Percentiles rank a stretch among this genome's conserved stretches.
Conservation (phyloP, 305 asterid genomes). For the Fraxinus floribunda region DNA sequence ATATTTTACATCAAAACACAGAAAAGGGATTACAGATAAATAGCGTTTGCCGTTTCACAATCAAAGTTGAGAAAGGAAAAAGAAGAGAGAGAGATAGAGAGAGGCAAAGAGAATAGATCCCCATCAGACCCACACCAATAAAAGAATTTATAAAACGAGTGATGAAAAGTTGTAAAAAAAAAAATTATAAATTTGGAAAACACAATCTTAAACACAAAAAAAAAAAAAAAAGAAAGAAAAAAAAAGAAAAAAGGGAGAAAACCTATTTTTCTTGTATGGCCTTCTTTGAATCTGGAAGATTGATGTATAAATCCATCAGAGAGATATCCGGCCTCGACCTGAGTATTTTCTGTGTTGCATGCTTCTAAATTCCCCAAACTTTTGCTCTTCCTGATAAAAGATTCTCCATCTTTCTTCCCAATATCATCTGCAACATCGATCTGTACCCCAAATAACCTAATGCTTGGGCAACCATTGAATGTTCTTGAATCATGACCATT, state of each 20-base stretch:
- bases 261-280: constrained; percentile 24
- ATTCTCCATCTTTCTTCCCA: neutral
- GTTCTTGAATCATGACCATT: constrained; percentile 2
- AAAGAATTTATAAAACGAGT: neutral
- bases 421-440: constrained; percentile 8
- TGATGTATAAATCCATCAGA: constrained; percentile 31
- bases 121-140: neutral
- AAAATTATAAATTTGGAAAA: neutral
- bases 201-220: neutral
- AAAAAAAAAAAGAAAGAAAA: neutral
- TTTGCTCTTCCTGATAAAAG: constrained; percentile 26
- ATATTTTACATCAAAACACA: neutral
- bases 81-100: no score
- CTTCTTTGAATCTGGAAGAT: constrained; percentile 16
- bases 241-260: no score
- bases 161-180: neutral
- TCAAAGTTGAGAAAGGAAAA: no score
- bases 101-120: neutral
- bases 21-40: neutral
- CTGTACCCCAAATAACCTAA: constrained; percentile 38
- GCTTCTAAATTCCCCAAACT: constrained; percentile 28
- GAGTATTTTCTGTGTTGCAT: constrained; percentile 9
- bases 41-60: neutral
- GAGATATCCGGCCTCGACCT: constrained; percentile 17
- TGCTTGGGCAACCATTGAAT: constrained; percentile 10